Evolutionary conservation across 2,329 filamentous ascomycete species (phyloP).

Genomic region (Xylariales sp.): DNA sequence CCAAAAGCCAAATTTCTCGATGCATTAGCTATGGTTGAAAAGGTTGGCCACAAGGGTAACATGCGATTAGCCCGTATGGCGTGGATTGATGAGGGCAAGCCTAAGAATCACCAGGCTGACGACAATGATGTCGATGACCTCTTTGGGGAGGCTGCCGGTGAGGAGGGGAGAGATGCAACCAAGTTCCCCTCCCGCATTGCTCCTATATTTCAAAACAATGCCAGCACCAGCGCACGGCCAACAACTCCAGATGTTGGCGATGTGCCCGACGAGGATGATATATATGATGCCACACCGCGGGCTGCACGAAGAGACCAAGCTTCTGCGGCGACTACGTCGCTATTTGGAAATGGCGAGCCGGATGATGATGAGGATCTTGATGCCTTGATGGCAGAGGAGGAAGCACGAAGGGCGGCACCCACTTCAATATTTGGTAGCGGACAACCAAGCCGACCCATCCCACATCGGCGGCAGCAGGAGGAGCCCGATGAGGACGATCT

Average conservation of each 20-base stretch:
- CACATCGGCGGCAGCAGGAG: conserved; percentile 5
- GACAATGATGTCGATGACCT: conserved; percentile 27
- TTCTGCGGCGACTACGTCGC: conserved; percentile 12
- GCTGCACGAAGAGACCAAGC: conserved; percentile 14
- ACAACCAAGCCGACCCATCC: not conserved
- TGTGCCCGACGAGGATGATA: conserved; percentile 41
- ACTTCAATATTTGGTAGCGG: conserved; percentile 18
- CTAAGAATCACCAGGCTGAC: conserved; percentile 30
- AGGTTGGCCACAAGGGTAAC: conserved; percentile 79
- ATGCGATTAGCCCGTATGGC: conserved; percentile 71
- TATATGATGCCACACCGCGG: conserved; percentile 51
- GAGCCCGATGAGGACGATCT: conserved; percentile 37
- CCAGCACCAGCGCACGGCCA: conserved; percentile 19
- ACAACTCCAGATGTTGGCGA: conserved; percentile 29
- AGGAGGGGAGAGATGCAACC: conserved; percentile 21
- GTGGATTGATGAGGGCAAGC: conserved; percentile 78
- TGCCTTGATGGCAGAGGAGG: conserved; percentile 19
- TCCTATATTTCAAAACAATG: conserved; percentile 30
- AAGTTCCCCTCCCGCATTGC: conserved; percentile 28
- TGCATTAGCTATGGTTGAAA: conserved; percentile 85
- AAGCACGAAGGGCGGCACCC: conserved; percentile 3
- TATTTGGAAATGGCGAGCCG: conserved; percentile 10
- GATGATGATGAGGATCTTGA: conserved; percentile 26
- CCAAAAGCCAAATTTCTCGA: conserved; percentile 93
- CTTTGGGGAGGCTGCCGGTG: conserved; percentile 18